Evolutionary conservation across 306 rosid species (phyloP), one percentile per base, ranked within the genome.

Genomic region (Pachyrhizus erosus): DNA sequence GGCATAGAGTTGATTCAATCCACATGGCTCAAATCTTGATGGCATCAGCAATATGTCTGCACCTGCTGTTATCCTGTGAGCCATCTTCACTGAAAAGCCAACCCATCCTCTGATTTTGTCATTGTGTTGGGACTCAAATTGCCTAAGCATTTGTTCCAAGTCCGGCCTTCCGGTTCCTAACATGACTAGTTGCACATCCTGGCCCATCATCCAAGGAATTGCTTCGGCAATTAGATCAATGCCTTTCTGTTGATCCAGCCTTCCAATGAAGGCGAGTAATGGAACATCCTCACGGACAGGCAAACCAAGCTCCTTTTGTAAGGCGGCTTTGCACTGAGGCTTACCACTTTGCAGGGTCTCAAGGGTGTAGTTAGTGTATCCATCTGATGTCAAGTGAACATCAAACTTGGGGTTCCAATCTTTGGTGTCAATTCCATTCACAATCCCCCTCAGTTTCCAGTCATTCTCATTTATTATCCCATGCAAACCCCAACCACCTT

Each of bases 401-500:
- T 96, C 99, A 31, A 15, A 77, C 80, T 76, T 83, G 5, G 98
- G 99, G 71, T 84, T 90, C 99, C 99, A 96, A 64, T 96, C 98
- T 84, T 88, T 85, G 11, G 81, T 86, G 76, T 96, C 99, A 75
- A 96, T 87, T 27, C 99, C 99, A 51, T 96, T 96, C 80, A 96
- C 99, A 69, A 96, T 96, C 54, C 99, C 99, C 39, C 86, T 82
- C 1, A 93, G 79, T 83, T 96, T 96, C 99, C 99, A 96, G 88
- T 92, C 91, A 75, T 70, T 93, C 66, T 92, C 99, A 49, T 86
- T 87, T 80, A 93, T 91, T 74, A 96, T 92, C 39, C 80, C 89
- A 62, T 96, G 92, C 86, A 96, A 85, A 81, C 99, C 99, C 99
- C 99, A 93, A 70, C 99, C 99, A 4, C 99, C 98, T 71, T 89